A percentile compares a stretch with the other conserved stretches of the same genome.
phyloP scores from a whole-genome alignment of 1,139 yeast species.

The Hansenula anomala region DNA sequence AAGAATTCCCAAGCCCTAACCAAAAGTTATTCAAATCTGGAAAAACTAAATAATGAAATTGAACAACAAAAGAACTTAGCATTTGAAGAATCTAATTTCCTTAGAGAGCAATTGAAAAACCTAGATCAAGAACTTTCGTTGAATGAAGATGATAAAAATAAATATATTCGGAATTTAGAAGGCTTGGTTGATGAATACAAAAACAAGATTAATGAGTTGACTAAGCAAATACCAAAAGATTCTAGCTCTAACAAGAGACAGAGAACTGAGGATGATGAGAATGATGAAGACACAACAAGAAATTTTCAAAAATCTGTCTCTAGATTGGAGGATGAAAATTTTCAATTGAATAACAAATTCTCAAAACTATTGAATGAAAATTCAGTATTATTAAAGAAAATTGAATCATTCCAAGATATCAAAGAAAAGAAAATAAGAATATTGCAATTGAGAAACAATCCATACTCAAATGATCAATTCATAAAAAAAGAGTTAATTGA shows the following conservation, averaged over 20 bases:
- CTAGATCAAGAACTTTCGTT: conserved; percentile 28
- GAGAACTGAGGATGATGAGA: conserved; percentile 22
- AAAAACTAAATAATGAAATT: conserved; percentile 35
- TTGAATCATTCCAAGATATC: conserved; percentile 28
- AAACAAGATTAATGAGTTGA: conserved; percentile 43
- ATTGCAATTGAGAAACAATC: conserved; percentile 63
- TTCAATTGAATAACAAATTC: conserved; percentile 35
- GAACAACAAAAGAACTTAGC: conserved; percentile 52
- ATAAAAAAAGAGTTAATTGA: conserved; percentile 53
- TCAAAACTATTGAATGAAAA: conserved; percentile 33
- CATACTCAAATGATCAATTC: conserved; percentile 59
- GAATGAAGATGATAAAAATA: conserved; percentile 19
- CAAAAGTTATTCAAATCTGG: conserved; percentile 31
- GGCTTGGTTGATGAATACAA: conserved; percentile 57
- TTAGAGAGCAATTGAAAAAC: conserved; percentile 43
- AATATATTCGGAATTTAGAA: conserved; percentile 38
- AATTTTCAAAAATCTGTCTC: conserved; percentile 26
- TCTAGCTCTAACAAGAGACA: conserved; percentile 24
- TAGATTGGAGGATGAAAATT: conserved; percentile 39
- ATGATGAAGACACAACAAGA: conserved; percentile 28
- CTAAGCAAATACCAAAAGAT: conserved; percentile 27
- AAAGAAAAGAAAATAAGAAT: conserved; percentile 43
- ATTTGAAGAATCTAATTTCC: conserved; percentile 55
- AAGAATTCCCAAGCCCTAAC: conserved; percentile 25
- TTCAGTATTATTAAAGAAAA: conserved; percentile 30